Base-by-base conservation (phyloP, 306 rosid genomes). In the Trifolium repens region DNA sequence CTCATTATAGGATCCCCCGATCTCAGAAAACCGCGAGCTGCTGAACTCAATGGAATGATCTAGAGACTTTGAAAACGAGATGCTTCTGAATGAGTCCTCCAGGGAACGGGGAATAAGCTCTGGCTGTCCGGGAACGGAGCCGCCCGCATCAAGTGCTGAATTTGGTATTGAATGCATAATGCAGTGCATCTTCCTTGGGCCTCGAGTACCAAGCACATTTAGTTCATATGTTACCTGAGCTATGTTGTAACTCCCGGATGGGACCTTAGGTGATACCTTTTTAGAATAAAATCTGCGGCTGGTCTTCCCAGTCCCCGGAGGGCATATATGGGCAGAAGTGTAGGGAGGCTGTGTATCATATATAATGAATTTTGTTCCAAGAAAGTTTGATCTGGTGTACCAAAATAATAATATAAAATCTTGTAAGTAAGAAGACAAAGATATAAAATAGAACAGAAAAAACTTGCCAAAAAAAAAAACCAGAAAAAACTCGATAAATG, bases 101-200 rank as follows among this genome's bases (percentile, higher is more conserved):
- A 91, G 82, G 9, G 90, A 47, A 17, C 88, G 88, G 42, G 91
- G 81, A 50, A 94, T 81, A 30, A 90, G 94, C 84, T 92, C 92
- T 0, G 91, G 89, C 71, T 85, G 93, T 78, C 96, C 97, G 0
- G 96, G 98, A 62, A 90, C 91, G 0, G 67, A 80, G 63, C 96
- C 96, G 8, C 93, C 96, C 0, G 85, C 89, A 67, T 94, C 94
- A 2, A 94, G 86, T 14, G 94, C 84, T 2, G 97, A 85, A 34
- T 87, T 76, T 0, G 98, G 98, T 69, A 94, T 91, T 2, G 98
- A 90, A 73, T 90, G 94, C 97, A 94, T 86, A 7, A 86, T 80
- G 81, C 98, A 94, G 34, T 94, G 96, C 96, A 94, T 89, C 87
- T 90, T 90, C 78, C 98, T 81, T 4, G 98, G 98, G 52, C 98